Evolutionary conservation across 345 rosid genomes (phyloP).

Genomic region (Hibiscus trionum): DNA sequence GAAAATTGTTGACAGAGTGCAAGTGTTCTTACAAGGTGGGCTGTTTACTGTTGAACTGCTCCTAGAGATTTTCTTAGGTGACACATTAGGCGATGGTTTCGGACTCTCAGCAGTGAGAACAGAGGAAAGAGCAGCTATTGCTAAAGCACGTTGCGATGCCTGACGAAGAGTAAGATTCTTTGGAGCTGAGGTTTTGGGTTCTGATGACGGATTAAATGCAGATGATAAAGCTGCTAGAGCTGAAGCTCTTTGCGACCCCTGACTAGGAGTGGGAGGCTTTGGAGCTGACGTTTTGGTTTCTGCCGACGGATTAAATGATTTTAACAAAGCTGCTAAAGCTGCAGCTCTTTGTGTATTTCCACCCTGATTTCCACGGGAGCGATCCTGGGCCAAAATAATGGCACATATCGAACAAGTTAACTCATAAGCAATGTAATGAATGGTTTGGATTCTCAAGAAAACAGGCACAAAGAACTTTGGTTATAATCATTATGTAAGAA

Average conservation of each 20-base stretch:
- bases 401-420: background rate
- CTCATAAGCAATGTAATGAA: no score
- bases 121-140: constrained; percentile 85
- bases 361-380: constrained; percentile 47
- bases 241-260: constrained; percentile 60
- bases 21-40: constrained; percentile 34
- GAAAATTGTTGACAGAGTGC: background rate
- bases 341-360: constrained; percentile 95
- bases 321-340: constrained; percentile 84
- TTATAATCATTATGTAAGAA: background rate
- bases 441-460: no score
- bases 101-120: constrained; percentile 82
- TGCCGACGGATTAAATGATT: constrained; percentile 66
- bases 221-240: no score
- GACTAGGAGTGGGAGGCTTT: constrained; percentile 29
- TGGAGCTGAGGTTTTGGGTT: no score
- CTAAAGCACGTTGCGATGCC: constrained; percentile 35
- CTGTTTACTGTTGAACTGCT: constrained; percentile 38
- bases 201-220: no score
- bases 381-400: constrained; percentile 30
- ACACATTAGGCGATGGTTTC: constrained; percentile 44
- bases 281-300: constrained; percentile 34
- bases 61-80: constrained; percentile 42
- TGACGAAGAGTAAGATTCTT: no score
- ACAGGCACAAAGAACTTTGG: background rate